phyloP scores from a whole-genome alignment of 805 yeast species.

The Candida ipomoeae region DNA sequence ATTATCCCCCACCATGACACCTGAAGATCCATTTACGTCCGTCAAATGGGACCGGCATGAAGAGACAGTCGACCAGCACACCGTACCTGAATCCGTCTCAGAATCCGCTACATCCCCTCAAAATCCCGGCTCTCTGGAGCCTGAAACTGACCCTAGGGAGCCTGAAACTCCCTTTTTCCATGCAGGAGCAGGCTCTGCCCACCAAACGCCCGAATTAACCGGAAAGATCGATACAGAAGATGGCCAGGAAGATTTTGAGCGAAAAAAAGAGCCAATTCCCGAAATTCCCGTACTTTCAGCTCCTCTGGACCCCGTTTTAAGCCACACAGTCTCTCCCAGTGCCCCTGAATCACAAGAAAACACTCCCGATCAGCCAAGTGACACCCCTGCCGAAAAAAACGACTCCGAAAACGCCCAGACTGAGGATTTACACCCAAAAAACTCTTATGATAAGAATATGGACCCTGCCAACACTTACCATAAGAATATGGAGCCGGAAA shows the following conservation, averaged over 20 bases:
- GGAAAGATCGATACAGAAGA: background rate
- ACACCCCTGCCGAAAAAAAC: too few relatives aligned
- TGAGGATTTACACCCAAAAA: too few relatives aligned
- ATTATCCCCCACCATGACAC: slow-evolving; percentile 5
- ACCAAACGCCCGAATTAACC: background rate
- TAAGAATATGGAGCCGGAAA: too few relatives aligned
- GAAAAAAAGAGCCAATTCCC: background rate
- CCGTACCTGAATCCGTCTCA: background rate
- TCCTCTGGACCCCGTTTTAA: background rate
- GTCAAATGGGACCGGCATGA: slow-evolving; percentile 55
- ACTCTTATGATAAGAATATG: too few relatives aligned
- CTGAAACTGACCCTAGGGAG: background rate
- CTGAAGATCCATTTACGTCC: slow-evolving; percentile 52
- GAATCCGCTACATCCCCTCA: background rate
- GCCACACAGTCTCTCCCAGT: background rate
- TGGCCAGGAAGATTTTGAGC: background rate
- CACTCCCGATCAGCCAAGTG: background rate
- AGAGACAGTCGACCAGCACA: background rate
- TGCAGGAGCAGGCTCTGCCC: background rate
- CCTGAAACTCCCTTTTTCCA: background rate
- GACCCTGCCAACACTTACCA: too few relatives aligned
- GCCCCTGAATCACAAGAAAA: background rate
- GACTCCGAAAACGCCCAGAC: too few relatives aligned
- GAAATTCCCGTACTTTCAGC: background rate
- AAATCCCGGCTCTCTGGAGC: background rate